Conservation (phyloP, 192 early-diverging fungal species). For the Backusella morwellensis region DNA sequence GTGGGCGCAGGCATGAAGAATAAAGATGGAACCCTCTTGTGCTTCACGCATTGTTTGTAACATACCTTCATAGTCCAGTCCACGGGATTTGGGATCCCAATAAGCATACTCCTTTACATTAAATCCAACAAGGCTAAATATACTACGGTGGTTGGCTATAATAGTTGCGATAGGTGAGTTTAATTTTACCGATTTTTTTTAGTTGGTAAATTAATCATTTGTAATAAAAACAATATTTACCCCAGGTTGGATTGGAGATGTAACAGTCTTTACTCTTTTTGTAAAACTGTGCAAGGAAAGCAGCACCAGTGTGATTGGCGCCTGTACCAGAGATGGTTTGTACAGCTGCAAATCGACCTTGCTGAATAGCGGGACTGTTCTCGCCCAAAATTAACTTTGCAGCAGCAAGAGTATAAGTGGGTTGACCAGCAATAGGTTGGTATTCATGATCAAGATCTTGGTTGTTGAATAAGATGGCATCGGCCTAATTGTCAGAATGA, state of each 20-base stretch:
- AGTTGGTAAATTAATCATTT: neutral
- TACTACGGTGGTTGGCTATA: constrained; percentile 83
- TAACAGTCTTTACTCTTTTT: constrained; percentile 63
- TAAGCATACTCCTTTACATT: constrained; percentile 86
- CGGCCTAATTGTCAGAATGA: constrained; percentile 52
- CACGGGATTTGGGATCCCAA: constrained; percentile 78
- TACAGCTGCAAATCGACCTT: constrained; percentile 46
- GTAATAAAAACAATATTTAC: constrained; percentile 38
- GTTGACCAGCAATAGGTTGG: constrained; percentile 84
- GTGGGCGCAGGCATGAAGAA: constrained; percentile 97
- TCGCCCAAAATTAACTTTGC: constrained; percentile 80
- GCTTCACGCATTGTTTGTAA: constrained; percentile 67
- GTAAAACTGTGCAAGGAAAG: constrained; percentile 78
- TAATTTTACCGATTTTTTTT: neutral
- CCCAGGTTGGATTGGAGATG: constrained; percentile 97
- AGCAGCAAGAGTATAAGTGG: constrained; percentile 75
- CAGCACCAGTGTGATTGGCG: constrained; percentile 82
- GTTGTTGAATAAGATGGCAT: constrained; percentile 71
- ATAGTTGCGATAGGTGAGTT: neutral
- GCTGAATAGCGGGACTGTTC: constrained; percentile 47
- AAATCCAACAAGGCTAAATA: constrained; percentile 86
- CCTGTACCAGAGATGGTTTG: constrained; percentile 98
- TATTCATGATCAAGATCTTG: constrained; percentile 89
- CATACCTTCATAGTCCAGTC: constrained; percentile 80
- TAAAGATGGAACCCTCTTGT: constrained; percentile 75